phyloP scores from a whole-genome alignment of 1,139 yeast genomes.

The Geotrichum armillariae region DNA sequence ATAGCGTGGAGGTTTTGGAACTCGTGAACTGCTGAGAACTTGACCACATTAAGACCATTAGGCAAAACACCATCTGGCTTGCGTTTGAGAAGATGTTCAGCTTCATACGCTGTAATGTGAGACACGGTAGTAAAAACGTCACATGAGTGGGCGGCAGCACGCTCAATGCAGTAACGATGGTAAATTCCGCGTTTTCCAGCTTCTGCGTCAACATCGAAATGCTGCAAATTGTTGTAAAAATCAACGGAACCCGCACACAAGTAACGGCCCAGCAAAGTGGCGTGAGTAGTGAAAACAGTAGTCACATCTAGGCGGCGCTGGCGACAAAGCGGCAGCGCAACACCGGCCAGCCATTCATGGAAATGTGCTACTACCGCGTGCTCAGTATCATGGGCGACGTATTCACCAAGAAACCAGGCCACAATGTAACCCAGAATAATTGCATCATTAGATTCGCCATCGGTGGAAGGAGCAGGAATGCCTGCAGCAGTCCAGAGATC shows the following conservation, averaged over 20 bases:
- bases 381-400: constrained; percentile 75
- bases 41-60: constrained; percentile 92
- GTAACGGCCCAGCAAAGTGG: constrained; percentile 91
- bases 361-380: constrained; percentile 92
- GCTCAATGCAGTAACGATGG: constrained; percentile 94
- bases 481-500: constrained; percentile 92
- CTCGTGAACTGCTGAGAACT: constrained; percentile 96
- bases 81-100: constrained; percentile 88
- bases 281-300: constrained; percentile 96
- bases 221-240: constrained; percentile 86
- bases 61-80: constrained; percentile 98
- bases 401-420: constrained; percentile 97
- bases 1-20: constrained; percentile 94
- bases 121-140: constrained; percentile 98
- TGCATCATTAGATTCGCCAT: constrained; percentile 87
- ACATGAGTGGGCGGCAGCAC: constrained; percentile 94
- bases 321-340: constrained; percentile 89
- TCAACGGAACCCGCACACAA: constrained; percentile 96
- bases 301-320: constrained; percentile 91
- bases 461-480: constrained; percentile 90
- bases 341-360: constrained; percentile 98
- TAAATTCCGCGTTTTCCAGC: constrained; percentile 98
- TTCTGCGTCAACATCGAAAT: constrained; percentile 94
- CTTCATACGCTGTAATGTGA: constrained; percentile 92
- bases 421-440: constrained; percentile 88